Evolutionary conservation across 371 early-diverging fungal species (phyloP), one percentile per base, ranked within the genome.

Genomic region (Lichtheimia ramosa): DNA sequence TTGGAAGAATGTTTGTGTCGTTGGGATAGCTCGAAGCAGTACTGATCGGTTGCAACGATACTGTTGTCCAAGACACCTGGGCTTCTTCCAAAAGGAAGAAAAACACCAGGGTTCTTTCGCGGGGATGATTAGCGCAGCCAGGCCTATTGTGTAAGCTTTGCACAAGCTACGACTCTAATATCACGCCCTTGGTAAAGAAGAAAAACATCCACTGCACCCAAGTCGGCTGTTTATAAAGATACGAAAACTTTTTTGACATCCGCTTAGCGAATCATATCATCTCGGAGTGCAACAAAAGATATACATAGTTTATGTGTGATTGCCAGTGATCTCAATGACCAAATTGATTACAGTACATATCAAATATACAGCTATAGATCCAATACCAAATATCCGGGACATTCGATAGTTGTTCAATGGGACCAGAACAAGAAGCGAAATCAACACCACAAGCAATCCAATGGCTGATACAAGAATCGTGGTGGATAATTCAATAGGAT

Each of bases 361-460:
- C 15, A 83, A 34, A 62, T 86, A 88, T 14, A 84, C 62, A 2
- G 58, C 64, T 20, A 88, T 75, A 58, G 84, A 77, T 41, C 71
- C 67, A 62, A 70, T 72, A 13, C 89, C 86, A 70, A 78, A 82
- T 48, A 59, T 52, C 15, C 79, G 65, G 3, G 74, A 69, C 75
- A 86, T 73, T 42, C 73, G 67, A 43, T 78, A 89, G 8, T 77
- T 75, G 51, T 75, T 83, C 48, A 72, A 42, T 3, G 89, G 87
- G 5, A 87, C 78, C 13, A 81, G 62, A 4, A 86, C 60, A 8
- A 85, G 65, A 23, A 77, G 61, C 2, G 77, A 70, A 16, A 77
- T 41, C 21, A 87, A 40, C 7, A 83, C 67, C 15, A 82, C 48
- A 23, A 86, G 59, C 2, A 87, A 62, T 0, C 84, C 83, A 1